Conservation (phyloP, 73 alveolate species). For the Breviolum minutum region DNA sequence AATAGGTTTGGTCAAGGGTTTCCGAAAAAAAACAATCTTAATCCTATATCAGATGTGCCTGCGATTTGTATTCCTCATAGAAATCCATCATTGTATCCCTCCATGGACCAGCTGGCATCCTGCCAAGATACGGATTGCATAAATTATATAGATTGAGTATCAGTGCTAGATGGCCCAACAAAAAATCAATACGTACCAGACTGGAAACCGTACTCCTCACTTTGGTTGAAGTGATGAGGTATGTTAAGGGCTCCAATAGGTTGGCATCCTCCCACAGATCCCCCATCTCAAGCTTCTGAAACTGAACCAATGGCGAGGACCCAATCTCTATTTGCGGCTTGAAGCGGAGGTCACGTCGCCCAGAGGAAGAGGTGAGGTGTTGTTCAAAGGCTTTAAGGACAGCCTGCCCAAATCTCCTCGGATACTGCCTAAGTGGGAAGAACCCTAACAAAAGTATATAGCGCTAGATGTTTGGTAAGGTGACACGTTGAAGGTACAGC, state of each 20-base stretch:
- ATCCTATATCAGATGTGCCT: not conserved
- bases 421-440: not conserved
- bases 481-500: too few species aligned
- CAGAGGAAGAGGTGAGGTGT: not conserved
- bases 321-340: not conserved
- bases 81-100: not conserved
- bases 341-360: not conserved
- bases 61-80: not conserved
- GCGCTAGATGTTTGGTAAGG: too few species aligned
- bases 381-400: not conserved
- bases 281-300: not conserved
- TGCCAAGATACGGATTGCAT: not conserved
- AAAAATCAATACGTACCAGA: not conserved
- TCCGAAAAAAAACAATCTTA: not conserved
- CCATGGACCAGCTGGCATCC: not conserved
- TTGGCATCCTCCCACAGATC: not conserved
- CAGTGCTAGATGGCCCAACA: not conserved
- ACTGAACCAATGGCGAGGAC: not conserved
- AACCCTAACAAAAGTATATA: too few species aligned
- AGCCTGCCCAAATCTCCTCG: not conserved
- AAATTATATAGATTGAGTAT: not conserved
- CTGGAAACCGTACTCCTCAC: not conserved
- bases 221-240: not conserved
- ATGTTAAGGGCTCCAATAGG: not conserved
- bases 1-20: too few species aligned